Base-by-base conservation (phyloP, 768 basidiomycete genomes). In the Boletus sensibilis region DNA sequence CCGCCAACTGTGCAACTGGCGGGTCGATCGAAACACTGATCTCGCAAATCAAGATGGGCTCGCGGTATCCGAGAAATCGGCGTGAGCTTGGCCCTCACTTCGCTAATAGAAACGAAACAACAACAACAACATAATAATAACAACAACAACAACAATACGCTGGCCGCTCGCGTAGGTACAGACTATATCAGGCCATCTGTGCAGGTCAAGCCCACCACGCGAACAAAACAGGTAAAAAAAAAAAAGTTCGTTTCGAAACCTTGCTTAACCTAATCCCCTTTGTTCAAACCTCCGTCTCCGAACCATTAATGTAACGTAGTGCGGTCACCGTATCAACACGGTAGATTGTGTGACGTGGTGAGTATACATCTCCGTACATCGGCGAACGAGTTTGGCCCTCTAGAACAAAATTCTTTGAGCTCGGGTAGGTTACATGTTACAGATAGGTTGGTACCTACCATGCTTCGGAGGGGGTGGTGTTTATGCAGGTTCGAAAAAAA, bases 281-380 rank as follows among this genome's bases (percentile, higher is more conserved):
- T 21, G 21, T 43, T 27, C 43, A n/a, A 55, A 51, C 49, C 54
- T 46, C 62, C 57, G 61, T 55, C 43, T 50, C 52, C 53, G 57
- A 35, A 55, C 34, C 8, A 25, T 27, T 12, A 8, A 18, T 38
- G 35, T 3, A 13, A 29, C 39, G 27, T 14, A 25, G 47, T n/a
- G 8, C 12, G 50, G 51, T 58, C 51, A 45, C 46, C 60, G 64
- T 65, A 67, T 67, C 64, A 61, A 57, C 50, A 48, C 55, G 65
- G 54, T 46, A 39, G 29, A 23, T 27, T 34, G n/a, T 31, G 41
- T 65, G 64, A 65, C 65, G 64, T 65, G 65, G 61, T 55, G 14
- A n/a, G 5, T 13, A 16, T 7, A 7, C 27, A 29, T 29, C 27
- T 25, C 59, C 64, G 63, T 29, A 5, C 5, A 43, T 62, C 63